phyloP scores from a whole-genome alignment of 495 filamentous ascomycete genomes.

The Aspergillus carlsbadensis region DNA sequence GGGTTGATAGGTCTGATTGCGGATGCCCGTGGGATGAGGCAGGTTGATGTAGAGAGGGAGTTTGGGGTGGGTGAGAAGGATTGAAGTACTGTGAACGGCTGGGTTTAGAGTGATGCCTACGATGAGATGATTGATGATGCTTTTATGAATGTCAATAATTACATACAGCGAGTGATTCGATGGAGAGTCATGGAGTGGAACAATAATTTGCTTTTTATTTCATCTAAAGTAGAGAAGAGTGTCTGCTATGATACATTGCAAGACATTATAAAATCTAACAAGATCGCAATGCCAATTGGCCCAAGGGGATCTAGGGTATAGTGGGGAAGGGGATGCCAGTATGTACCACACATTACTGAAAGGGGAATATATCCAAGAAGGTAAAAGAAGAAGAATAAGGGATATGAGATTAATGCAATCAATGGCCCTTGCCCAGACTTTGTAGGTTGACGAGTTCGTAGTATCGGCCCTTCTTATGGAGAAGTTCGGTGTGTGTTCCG shows the following conservation, averaged over 20 bases:
- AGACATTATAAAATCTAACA: constrained; percentile 9
- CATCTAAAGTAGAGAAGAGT: constrained; percentile 1
- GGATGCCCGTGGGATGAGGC: constrained; percentile 62
- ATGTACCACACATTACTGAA: constrained; percentile 8
- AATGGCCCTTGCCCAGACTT: constrained; percentile 63
- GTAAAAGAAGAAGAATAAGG: not conserved
- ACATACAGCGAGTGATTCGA: not conserved
- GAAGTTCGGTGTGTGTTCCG: constrained; percentile 68
- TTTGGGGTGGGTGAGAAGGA: constrained; percentile 43
- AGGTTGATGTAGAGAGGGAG: constrained; percentile 63
- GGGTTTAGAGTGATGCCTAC: not conserved
- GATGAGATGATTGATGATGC: not conserved
- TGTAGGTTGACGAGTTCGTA: constrained; percentile 77
- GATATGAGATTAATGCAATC: constrained; percentile 13
- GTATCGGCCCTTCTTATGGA: constrained; percentile 68
- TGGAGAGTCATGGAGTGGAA: not conserved
- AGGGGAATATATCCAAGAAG: constrained; percentile 6
- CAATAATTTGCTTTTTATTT: constrained; percentile 2
- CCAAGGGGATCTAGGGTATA: constrained; percentile 2
- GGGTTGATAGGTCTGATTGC: constrained; percentile 74
- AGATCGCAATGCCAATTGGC: not conserved
- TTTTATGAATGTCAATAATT: not conserved
- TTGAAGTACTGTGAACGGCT: constrained; percentile 18
- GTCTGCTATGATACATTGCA: not conserved
- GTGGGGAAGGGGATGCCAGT: not conserved